phyloP scores from a whole-genome alignment of 2,329 filamentous ascomycete genomes.

The Aspergillus spinulosporus region DNA sequence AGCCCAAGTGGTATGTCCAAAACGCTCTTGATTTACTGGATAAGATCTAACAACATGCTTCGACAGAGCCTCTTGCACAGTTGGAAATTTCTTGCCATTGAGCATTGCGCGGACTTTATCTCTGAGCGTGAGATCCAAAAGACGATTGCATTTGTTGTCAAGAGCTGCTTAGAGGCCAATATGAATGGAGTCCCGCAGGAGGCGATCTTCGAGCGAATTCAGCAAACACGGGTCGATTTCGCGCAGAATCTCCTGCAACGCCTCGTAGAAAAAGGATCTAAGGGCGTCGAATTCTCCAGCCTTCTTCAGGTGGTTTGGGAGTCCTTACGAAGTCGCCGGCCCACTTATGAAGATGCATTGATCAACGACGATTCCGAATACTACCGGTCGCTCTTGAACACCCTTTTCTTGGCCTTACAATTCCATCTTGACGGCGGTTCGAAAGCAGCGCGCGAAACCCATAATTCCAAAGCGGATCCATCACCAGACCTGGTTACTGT shows the following conservation, averaged over 20 bases:
- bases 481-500: constrained; percentile 58
- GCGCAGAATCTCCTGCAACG: constrained; percentile 80
- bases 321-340: constrained; percentile 54
- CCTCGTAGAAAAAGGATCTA: constrained; percentile 61
- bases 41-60: constrained; percentile 28
- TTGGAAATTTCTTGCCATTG: constrained; percentile 85
- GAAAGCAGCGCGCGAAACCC: constrained; percentile 36
- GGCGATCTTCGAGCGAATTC: constrained; percentile 76
- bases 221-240: constrained; percentile 74
- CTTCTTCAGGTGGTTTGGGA: constrained; percentile 63
- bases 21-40: neutral
- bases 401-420: constrained; percentile 79
- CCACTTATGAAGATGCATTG: constrained; percentile 62
- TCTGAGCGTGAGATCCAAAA: constrained; percentile 60
- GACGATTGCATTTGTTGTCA: constrained; percentile 71
- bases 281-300: constrained; percentile 52
- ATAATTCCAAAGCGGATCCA: constrained; percentile 39
- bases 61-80: constrained; percentile 73
- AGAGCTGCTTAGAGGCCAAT: constrained; percentile 78
- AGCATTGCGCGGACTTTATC: constrained; percentile 68
- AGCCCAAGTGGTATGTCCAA: constrained; percentile 71
- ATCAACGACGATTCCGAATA: constrained; percentile 63
- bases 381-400: constrained; percentile 79
- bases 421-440: constrained; percentile 42
- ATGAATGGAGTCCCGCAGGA: constrained; percentile 70